These are phyloP conservation scores for Cladosporium sp. DNA, from an alignment of 2,329 filamentous ascomycete genomes.

Conservation along the genomic window DNA sequence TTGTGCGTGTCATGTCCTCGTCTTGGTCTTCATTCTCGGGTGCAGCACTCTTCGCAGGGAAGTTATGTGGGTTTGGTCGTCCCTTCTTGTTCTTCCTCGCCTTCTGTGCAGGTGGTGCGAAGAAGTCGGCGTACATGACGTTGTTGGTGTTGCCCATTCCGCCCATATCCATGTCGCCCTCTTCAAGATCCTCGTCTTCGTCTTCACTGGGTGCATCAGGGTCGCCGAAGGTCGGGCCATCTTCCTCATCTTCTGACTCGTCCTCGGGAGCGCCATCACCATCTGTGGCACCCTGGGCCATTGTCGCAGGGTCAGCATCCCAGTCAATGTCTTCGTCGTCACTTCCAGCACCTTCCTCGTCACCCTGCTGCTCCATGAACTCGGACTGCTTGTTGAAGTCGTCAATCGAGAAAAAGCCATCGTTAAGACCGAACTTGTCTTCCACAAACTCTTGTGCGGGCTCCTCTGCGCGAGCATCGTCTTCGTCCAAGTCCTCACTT, in stretches of 20 bases:
- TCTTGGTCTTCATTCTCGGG: slow-evolving; percentile 44
- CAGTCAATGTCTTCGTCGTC: slow-evolving; percentile 89
- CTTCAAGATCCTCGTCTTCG: slow-evolving; percentile 56
- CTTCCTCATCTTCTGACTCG: slow-evolving; percentile 64
- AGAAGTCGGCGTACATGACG: slow-evolving; percentile 90
- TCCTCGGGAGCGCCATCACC: slow-evolving; percentile 38
- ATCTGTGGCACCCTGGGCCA: slow-evolving; percentile 34
- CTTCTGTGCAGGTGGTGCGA: slow-evolving; percentile 79
- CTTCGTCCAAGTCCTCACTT: slow-evolving; percentile 40
- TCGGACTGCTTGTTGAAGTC: slow-evolving; percentile 95
- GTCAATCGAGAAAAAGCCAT: slow-evolving; percentile 97
- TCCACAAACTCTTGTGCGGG: slow-evolving; percentile 60
- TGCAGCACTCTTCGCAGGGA: slow-evolving; percentile 33
- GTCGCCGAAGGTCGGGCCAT: slow-evolving; percentile 80
- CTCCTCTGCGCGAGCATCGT: slow-evolving; percentile 53
- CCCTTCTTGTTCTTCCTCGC: slow-evolving; percentile 56
- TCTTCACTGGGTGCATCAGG: slow-evolving; percentile 71
- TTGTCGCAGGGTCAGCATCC: slow-evolving; percentile 70
- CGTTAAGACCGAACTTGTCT: slow-evolving; percentile 85
- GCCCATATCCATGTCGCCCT: slow-evolving; percentile 54
- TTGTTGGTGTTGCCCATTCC: slow-evolving; percentile 77
- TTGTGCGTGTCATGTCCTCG: slow-evolving; percentile 75
- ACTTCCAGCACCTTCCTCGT: slow-evolving; percentile 72
- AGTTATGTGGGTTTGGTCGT: slow-evolving; percentile 57
- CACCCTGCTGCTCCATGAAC: slow-evolving; percentile 84